phyloP scores from a whole-genome alignment of 257 asterid genomes.

The Perilla frutescens region DNA sequence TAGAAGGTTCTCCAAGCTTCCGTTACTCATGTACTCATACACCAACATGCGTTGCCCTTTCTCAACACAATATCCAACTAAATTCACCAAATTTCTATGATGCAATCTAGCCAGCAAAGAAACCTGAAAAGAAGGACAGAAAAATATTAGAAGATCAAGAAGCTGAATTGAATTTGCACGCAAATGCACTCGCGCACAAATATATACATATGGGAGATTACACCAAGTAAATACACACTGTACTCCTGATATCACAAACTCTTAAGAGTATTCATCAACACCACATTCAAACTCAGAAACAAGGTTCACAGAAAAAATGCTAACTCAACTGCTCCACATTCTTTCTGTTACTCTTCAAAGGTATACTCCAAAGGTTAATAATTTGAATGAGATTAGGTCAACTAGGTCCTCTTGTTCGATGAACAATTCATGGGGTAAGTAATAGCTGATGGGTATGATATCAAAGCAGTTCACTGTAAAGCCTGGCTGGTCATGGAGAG shows the following conservation, averaged over 20 bases:
- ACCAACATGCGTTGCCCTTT: slow-evolving; percentile 87
- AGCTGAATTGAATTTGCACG: slow-evolving; percentile 17
- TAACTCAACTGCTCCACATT: slow-evolving; percentile 12
- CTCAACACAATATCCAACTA: slow-evolving; percentile 95
- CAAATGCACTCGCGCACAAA: background rate
- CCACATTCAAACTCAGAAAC: background rate
- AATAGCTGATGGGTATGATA: background rate
- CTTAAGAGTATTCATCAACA: background rate
- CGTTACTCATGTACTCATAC: slow-evolving; percentile 95
- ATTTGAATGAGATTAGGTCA: background rate
- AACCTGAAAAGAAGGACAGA: slow-evolving; percentile 63
- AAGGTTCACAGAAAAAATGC: slow-evolving; percentile 2
- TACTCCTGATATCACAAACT: slow-evolving; percentile 6
- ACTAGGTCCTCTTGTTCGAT: background rate
- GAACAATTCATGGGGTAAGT: slow-evolving; percentile 12
- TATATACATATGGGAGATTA: background rate
- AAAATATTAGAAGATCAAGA: slow-evolving; percentile 28
- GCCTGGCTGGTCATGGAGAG: background rate
- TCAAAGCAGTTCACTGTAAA: background rate
- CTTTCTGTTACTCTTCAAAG: background rate
- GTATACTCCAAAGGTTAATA: background rate
- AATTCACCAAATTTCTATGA: slow-evolving; percentile 94
- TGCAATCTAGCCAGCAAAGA: slow-evolving; percentile 93
- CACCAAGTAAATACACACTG: background rate
- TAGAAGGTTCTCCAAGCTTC: slow-evolving; percentile 88